Evolutionary conservation across 1,284 basidiomycete genomes (phyloP).

Genomic region (Malassezia obtusa): DNA sequence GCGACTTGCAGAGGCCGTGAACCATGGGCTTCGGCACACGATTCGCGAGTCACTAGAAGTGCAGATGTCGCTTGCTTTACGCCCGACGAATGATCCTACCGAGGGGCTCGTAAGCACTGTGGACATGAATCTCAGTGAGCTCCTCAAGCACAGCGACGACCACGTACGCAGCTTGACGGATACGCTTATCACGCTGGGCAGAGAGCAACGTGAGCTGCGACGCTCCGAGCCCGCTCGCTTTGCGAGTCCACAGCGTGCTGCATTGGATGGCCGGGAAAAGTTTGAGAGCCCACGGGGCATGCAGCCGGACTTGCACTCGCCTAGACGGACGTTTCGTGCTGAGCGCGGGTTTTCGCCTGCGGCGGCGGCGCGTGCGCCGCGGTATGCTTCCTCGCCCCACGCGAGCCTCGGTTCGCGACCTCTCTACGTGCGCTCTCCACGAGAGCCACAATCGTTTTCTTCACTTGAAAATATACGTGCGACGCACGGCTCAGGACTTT

Average conservation of each 20-base stretch:
- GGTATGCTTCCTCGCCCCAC: too few relatives aligned
- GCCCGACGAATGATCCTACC: not conserved
- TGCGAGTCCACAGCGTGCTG: not conserved
- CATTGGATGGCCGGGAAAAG: not conserved
- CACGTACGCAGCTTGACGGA: slow-evolving; percentile 35
- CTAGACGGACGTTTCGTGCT: too few relatives aligned
- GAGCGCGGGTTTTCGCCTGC: too few relatives aligned
- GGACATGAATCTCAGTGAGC: slow-evolving; percentile 20
- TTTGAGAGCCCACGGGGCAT: not conserved
- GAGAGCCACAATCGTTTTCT: too few relatives aligned
- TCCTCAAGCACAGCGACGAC: slow-evolving; percentile 35
- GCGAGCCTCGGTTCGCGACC: too few relatives aligned
- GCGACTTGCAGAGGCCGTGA: slow-evolving; percentile 24
- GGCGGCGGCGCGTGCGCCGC: too few relatives aligned
- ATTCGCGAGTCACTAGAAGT: slow-evolving; percentile 15
- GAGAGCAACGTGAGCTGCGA: slow-evolving; percentile 4
- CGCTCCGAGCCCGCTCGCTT: not conserved
- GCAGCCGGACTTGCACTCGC: too few relatives aligned
- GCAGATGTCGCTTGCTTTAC: slow-evolving; percentile 26
- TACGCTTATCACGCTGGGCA: slow-evolving; percentile 26
- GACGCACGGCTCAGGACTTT: too few relatives aligned
- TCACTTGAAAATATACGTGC: too few relatives aligned
- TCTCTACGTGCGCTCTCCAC: too few relatives aligned
- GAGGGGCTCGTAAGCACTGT: slow-evolving; percentile 11
- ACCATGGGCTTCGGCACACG: slow-evolving; percentile 23